Percentiles rank a stretch among this genome's conserved stretches.
phyloP scores from a whole-genome alignment of 805 yeast species.

The Suhomyces sp. region DNA sequence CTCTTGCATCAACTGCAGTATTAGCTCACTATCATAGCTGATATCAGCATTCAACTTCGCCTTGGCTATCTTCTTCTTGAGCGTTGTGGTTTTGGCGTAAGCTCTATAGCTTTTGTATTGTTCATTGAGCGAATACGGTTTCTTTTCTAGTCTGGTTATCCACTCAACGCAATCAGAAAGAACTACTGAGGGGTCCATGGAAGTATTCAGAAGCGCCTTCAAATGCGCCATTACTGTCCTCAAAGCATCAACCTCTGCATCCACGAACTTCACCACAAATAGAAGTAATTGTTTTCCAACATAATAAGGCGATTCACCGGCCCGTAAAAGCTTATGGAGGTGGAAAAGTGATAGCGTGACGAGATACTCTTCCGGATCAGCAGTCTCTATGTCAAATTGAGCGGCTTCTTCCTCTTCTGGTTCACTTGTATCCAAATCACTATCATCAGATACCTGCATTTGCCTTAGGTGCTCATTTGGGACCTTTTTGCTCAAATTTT shows the following conservation, averaged over 20 bases:
- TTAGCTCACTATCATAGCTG: neutral
- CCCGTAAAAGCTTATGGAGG: conserved; percentile 16
- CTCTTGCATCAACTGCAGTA: neutral
- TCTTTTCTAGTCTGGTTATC: conserved; percentile 10
- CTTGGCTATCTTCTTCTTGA: neutral
- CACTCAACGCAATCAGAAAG: conserved; percentile 25
- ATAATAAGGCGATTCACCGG: conserved; percentile 28
- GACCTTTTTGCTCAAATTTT: neutral
- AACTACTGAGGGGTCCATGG: conserved; percentile 11
- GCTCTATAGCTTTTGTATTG: neutral
- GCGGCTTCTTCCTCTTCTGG: neutral
- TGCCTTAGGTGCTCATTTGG: conserved; percentile 18
- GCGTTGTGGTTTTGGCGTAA: neutral
- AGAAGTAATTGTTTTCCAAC: conserved; percentile 24
- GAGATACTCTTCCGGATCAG: conserved; percentile 9
- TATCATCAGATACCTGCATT: conserved; percentile 30
- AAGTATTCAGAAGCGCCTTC: conserved; percentile 19
- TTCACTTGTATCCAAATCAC: conserved; percentile 14
- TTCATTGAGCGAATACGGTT: neutral
- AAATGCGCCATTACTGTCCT: conserved; percentile 15
- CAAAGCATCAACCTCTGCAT: conserved; percentile 14
- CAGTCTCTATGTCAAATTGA: neutral
- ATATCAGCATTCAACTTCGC: neutral
- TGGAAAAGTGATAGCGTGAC: conserved; percentile 15
- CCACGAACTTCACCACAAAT: conserved; percentile 19